Evolutionary conservation across 2,329 filamentous ascomycete species (phyloP).

Genomic region (Hypoxylon sp.): DNA sequence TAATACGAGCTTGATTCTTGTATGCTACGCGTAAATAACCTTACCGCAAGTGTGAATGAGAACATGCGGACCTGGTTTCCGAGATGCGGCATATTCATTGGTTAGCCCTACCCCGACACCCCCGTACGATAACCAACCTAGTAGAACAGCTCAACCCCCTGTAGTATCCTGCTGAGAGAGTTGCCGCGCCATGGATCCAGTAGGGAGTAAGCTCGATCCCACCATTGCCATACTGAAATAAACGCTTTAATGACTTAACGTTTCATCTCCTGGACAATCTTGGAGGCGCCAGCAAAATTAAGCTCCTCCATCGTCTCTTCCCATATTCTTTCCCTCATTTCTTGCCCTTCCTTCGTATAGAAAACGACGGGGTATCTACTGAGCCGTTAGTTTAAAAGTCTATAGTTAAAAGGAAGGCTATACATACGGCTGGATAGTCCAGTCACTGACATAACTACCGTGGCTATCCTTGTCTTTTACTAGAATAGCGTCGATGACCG

Average conservation of each 20-base stretch:
- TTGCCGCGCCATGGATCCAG: too few species aligned
- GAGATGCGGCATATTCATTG: too few species aligned
- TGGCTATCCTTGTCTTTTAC: constrained; percentile 39
- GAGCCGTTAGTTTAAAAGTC: constrained; percentile 17
- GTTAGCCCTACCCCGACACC: too few species aligned
- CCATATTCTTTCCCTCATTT: constrained; percentile 46
- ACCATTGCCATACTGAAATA: neutral
- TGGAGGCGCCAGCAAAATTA: constrained; percentile 45
- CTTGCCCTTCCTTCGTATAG: constrained; percentile 45
- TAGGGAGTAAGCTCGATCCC: too few species aligned
- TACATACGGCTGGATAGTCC: constrained; percentile 46
- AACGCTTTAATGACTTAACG: constrained; percentile 7
- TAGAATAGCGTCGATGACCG: constrained; percentile 30
- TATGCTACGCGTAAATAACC: too few species aligned
- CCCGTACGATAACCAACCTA: too few species aligned
- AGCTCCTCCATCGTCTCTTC: constrained; percentile 51
- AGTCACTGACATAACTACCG: constrained; percentile 46
- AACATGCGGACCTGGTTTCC: too few species aligned
- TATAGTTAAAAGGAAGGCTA: neutral
- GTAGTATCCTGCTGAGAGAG: too few species aligned
- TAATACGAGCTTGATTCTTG: too few species aligned
- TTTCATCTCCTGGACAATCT: constrained; percentile 44
- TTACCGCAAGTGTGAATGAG: too few species aligned
- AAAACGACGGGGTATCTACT: constrained; percentile 43
- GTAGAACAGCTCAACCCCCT: too few species aligned